Base-by-base conservation (phyloP, 225 moss, liverwort and hornwort species). In the Climacium dendroides region DNA sequence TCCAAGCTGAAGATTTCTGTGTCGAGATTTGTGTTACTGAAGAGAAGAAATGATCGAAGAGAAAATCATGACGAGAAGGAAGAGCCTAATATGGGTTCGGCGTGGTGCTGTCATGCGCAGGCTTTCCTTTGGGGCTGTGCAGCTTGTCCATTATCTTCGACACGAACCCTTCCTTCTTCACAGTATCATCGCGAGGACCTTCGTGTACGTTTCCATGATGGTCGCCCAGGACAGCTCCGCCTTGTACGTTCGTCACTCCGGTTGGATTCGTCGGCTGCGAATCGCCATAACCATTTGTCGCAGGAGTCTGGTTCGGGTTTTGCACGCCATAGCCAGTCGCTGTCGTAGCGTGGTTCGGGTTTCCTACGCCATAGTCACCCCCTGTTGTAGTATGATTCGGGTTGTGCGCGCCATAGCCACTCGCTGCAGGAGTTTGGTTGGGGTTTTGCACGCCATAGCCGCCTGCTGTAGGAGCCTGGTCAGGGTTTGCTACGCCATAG, bases 61-160 rank as follows among this genome's bases (percentile, higher is more conserved):
- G 62, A 71, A 25, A 57, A 57, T 35, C 39, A 22, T 63, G 34
- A 47, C 35, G 81, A 48, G 63, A 34, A 63, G 47, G 65, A 52
- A n/a, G 47, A 58, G 77, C 79, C 79, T 85, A 92, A 82, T 90
- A 87, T 23, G 92, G 22, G 66, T 53, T 87, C 8, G 91, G 60
- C 69, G 91, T 82, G 55, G 87, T 69, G 71, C 74, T 87, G 52
- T 84, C 35, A 37, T 84, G 37, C 4, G 82, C 85, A 12, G 87
- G 88, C 80, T 89, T 89, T 17, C 88, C 89, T 76, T 89, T 78
- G 13, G 93, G 93, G 69, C 89, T 90, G 86, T 94, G 94, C 83
- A 92, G 76, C 90, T 92, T 94, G 82, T 91, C 92, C 94, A 91
- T 92, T 45, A 94, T 82, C 88, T 94, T 94, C 14, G 91, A 89